phyloP scores from a whole-genome alignment of 2,329 filamentous ascomycete species.

The Hyphodiscus sp. region DNA sequence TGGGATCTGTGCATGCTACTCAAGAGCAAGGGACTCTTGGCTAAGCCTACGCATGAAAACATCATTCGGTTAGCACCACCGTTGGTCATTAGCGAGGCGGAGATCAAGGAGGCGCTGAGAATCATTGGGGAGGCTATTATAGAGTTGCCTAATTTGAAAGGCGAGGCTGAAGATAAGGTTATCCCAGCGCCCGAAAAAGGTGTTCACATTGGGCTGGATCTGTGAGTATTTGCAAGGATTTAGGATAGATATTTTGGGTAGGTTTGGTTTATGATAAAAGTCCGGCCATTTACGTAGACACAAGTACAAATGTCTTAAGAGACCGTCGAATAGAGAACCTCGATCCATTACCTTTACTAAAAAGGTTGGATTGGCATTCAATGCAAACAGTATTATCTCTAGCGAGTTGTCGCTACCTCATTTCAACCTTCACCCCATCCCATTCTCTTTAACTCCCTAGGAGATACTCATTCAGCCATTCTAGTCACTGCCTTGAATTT shows the following conservation, averaged over 20 bases:
- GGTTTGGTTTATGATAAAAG: too few relatives aligned
- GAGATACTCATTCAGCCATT: too few relatives aligned
- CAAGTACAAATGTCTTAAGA: too few relatives aligned
- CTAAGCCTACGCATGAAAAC: slow-evolving; percentile 97
- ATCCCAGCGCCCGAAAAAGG: slow-evolving; percentile 54
- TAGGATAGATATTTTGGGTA: background rate
- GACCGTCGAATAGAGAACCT: too few relatives aligned
- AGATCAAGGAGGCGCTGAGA: slow-evolving; percentile 69
- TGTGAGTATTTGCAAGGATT: background rate
- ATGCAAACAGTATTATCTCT: too few relatives aligned
- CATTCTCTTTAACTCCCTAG: too few relatives aligned
- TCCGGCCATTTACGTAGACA: too few relatives aligned
- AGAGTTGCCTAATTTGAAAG: slow-evolving; percentile 68
- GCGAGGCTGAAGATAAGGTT: slow-evolving; percentile 46
- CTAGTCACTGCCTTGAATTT: too few relatives aligned
- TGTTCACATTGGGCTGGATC: slow-evolving; percentile 41
- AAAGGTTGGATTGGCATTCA: too few relatives aligned
- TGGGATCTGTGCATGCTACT: slow-evolving; percentile 96
- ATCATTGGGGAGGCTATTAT: slow-evolving; percentile 78
- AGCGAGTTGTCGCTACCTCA: too few relatives aligned
- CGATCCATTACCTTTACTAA: too few relatives aligned
- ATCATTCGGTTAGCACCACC: slow-evolving; percentile 98
- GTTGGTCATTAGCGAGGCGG: slow-evolving; percentile 82
- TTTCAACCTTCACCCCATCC: too few relatives aligned
- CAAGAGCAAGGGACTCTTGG: slow-evolving; percentile 91